Base-by-base conservation (phyloP, 176 grass and related monocot genomes). In the Triticum monococcum region DNA sequence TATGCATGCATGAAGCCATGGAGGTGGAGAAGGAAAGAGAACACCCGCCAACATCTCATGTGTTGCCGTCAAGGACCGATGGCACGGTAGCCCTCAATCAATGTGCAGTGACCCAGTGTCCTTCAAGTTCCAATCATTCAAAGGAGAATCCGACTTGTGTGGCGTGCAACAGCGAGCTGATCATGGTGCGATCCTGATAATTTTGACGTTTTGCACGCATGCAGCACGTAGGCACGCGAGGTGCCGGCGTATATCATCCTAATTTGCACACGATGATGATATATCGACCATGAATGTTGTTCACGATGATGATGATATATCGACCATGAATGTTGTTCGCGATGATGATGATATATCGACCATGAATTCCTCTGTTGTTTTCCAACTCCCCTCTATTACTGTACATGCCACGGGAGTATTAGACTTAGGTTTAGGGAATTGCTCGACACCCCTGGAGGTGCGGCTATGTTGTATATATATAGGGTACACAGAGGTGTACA, bases 21-120 rank as follows among this genome's bases (percentile, higher is more conserved):
- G 36, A 45, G 13, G n/a, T 2, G 45, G 7, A 17, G 23, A 75
- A 0, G 16, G 18, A 8, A 57, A 18, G 17, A 57, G 46, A 50
- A 52, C 25, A 61, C 5, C 5, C 16, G 11, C 57, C 66, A 63
- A 35, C 82, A 75, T 80, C 67, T 84, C 87, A 74, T 85, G 82
- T 81, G 69, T 81, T 28, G 10, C 48, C 43, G 35, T 28, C 82
- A 60, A 81, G 35, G 83, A n/a, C 62, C 24, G 50, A 54, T 54
- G 48, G 48, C 48, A 26, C 70, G 9, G 17, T 14, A 78, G 25
- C 43, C 61, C 78, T 22, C 35, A 5, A 52, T 48, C 36, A 5
- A 52, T 48, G 20, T 69, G 5, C 46, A 67, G 16, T 28, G 25
- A 80, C 56, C 66, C 33, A 3, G 37, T 68, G 22, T 61, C 48